phyloP scores from a whole-genome alignment of 306 rosid genomes.

The Adenanthera pavonina region DNA sequence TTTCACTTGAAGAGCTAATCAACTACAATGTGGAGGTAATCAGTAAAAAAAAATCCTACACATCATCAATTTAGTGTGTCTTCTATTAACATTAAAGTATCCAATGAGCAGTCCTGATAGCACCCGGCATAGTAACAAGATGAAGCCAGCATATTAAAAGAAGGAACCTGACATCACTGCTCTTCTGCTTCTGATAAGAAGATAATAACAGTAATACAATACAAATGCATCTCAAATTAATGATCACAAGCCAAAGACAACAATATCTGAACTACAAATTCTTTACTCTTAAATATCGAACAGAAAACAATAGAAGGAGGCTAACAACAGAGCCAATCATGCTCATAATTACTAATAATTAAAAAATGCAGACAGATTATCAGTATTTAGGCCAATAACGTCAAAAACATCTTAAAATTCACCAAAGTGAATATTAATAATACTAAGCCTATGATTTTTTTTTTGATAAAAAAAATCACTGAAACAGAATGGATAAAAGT shows the following conservation, averaged over 20 bases:
- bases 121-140: not conserved
- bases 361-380: not conserved
- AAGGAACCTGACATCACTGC: not conserved
- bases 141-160: not conserved
- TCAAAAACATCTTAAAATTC: not conserved
- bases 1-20: slow-evolving; percentile 12
- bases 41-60: slow-evolving; percentile 8
- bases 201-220: slow-evolving; percentile 6
- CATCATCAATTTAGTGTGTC: slow-evolving; percentile 10
- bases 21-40: slow-evolving; percentile 34
- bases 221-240: not conserved
- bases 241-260: not conserved
- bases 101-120: slow-evolving; percentile 5
- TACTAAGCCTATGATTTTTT: not conserved
- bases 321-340: not conserved
- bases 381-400: not conserved
- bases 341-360: not conserved
- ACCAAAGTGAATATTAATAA: slow-evolving; percentile 5
- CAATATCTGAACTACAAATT: not conserved
- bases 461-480: not conserved
- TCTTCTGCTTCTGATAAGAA: slow-evolving; percentile 18
- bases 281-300: not conserved
- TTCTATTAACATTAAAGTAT: not conserved
- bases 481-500: not conserved
- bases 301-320: not conserved